Evolutionary conservation across 805 yeast genomes (phyloP), one percentile per base, ranked within the genome.

Genomic region (Kodamaea leandrae): DNA sequence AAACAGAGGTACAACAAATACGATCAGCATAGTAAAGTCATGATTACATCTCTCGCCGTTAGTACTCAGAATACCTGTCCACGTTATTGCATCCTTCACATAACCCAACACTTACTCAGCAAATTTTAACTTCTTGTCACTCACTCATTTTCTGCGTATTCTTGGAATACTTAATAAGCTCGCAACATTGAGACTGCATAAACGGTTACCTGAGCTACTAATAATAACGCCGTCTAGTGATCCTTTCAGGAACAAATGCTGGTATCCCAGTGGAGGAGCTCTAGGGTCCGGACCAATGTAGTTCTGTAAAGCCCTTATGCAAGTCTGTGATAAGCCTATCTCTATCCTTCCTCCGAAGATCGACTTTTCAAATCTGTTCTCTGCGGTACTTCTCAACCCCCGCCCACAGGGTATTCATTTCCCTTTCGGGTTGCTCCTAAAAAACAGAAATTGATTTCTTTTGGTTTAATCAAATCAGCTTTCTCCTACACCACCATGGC

Each of bases 401-500:
- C 33, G 33, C 33, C 21, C 33, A 30, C 33, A 30, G 33, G 33
- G 33, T 30, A 27, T 30, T 17, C 33, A 16, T 30, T 30, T 30
- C 33, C 33, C 33, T 16, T 30, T 30, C 14, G 21, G 33, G 33
- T 17, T 27, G 32, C 13, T 13, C 32, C 13, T 13, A 30, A 17
- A n/a, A 30, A 30, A 30, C 32, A 30, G 7, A 30, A 17, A 14
- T 17, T 30, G 33, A 18, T 30, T 30, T 30, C 33, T 30, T 30
- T 30, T 30, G 33, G 21, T 14, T 16, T 30, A 16, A 30, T 30
- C 33, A 30, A 36, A 27, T 28, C 24, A 14, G 32, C 23, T 25
- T 18, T 16, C 25, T 32, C 36, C 37, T 19, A 16, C 23, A 13
- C 16, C 26, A 40, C 26, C 34, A 40, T 40, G 43, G 36, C 43